These are phyloP conservation scores for Withania somnifera DNA, from an alignment of 305 asterid genomes.

Conservation along the genomic window DNA sequence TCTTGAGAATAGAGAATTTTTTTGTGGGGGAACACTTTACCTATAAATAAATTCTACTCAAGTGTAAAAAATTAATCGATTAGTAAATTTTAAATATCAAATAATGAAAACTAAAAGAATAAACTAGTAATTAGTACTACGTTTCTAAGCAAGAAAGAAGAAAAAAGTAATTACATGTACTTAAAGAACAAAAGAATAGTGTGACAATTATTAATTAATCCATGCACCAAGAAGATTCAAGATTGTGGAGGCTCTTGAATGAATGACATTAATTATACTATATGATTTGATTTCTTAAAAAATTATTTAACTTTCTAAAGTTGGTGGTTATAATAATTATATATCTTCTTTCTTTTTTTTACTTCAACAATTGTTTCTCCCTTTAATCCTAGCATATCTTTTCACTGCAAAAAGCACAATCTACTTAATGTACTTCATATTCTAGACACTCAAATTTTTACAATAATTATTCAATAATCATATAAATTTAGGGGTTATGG, in stretches of 20 bases:
- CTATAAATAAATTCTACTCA: not conserved
- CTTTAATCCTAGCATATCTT: not conserved
- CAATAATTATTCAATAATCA: not conserved
- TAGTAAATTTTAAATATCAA: not conserved
- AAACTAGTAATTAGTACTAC: not conserved
- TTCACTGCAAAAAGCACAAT: not conserved
- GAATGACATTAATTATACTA: not conserved
- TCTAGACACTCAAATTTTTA: not conserved
- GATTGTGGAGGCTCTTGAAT: not conserved
- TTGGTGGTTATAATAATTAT: not conserved
- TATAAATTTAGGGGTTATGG: no score
- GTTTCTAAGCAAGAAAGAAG: not conserved
- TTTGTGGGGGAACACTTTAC: not conserved
- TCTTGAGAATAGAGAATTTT: no score
- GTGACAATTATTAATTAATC: not conserved
- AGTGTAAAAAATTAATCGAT: not conserved
- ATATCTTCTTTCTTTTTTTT: not conserved
- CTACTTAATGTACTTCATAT: not conserved
- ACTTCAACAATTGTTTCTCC: not conserved
- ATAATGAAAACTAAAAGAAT: not conserved
- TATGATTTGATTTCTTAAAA: not conserved
- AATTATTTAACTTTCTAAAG: not conserved
- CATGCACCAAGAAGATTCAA: not conserved
- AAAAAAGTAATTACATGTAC: not conserved
- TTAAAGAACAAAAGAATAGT: not conserved